These are phyloP conservation scores for Neurospora discreta DNA, from an alignment of 495 filamentous ascomycete species.

Conservation along the genomic window DNA sequence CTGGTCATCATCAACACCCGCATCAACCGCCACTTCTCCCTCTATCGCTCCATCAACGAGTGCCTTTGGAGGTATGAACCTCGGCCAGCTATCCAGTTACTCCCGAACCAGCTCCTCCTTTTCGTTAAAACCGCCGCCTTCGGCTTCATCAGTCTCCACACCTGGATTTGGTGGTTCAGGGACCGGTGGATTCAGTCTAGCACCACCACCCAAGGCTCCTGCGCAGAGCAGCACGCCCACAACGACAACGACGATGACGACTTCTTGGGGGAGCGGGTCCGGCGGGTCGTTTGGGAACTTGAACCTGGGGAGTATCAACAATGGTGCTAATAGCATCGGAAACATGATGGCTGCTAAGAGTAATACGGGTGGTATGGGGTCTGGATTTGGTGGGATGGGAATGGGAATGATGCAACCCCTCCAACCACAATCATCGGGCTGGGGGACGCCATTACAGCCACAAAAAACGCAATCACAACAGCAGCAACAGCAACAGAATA, in stretches of 20 bases:
- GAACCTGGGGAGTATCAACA: too few relatives aligned
- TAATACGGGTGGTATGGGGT: background rate
- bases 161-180: background rate
- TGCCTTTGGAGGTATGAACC: slow-evolving; percentile 22
- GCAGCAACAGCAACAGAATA: slow-evolving; percentile 38
- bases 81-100: slow-evolving; percentile 20
- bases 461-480: slow-evolving; percentile 20
- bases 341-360: background rate
- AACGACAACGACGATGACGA: background rate
- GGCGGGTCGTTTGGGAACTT: background rate
- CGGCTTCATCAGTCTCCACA: slow-evolving; percentile 4
- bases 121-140: slow-evolving; percentile 40
- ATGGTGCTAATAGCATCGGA: background rate
- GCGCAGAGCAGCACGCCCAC: slow-evolving; percentile 7
- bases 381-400: background rate
- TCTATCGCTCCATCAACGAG: slow-evolving; percentile 4
- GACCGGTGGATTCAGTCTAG: slow-evolving; percentile 27
- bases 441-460: slow-evolving; percentile 10
- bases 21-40: slow-evolving; percentile 6
- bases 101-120: slow-evolving; percentile 22
- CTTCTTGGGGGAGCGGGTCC: background rate
- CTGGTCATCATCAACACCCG: slow-evolving; percentile 24
- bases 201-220: slow-evolving; percentile 26
- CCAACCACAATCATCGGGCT: slow-evolving; percentile 9
- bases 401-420: background rate